Conservation (phyloP, 306 rosid species). For the Cyclanthera cordifolia region DNA sequence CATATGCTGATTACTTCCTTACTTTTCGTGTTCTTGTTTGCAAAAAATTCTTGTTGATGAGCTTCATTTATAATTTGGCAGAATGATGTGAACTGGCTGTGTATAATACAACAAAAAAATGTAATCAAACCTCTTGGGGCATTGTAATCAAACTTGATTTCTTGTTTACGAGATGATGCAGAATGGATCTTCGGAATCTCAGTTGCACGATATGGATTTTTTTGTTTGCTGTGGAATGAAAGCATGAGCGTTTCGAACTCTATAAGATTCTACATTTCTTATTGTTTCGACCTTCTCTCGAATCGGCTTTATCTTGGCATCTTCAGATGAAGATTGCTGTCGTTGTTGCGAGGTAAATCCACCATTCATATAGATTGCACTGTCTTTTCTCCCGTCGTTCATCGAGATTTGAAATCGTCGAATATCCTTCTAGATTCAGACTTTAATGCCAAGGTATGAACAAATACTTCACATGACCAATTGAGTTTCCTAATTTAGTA, state of each 20-base stretch:
- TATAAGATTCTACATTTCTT: not conserved
- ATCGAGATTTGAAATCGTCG: slow-evolving; percentile 59
- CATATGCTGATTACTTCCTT: slow-evolving; percentile 10
- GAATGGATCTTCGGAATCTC: slow-evolving; percentile 62
- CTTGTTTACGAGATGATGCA: slow-evolving; percentile 73
- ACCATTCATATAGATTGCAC: not conserved
- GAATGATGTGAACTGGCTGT: slow-evolving; percentile 83
- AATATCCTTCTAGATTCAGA: slow-evolving; percentile 77
- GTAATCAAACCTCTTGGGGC: slow-evolving; percentile 70
- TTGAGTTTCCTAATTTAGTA: not conserved
- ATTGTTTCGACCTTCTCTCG: slow-evolving; percentile 37
- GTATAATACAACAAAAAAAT: slow-evolving; percentile 71
- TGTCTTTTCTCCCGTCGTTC: slow-evolving; percentile 37
- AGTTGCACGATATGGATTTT: slow-evolving; percentile 45
- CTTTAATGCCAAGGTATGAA: slow-evolving; percentile 67
- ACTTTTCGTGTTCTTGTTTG: not conserved
- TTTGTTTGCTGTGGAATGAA: not conserved
- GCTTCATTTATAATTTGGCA: slow-evolving; percentile 21
- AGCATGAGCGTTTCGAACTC: not conserved
- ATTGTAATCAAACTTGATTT: slow-evolving; percentile 60
- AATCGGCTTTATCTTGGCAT: slow-evolving; percentile 64
- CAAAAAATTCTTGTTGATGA: slow-evolving; percentile 17
- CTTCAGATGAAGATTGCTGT: slow-evolving; percentile 70
- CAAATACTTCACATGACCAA: not conserved
- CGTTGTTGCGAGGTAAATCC: slow-evolving; percentile 64